Base-by-base conservation (phyloP, 192 early-diverging fungal genomes). In the Mortierella claussenii region DNA sequence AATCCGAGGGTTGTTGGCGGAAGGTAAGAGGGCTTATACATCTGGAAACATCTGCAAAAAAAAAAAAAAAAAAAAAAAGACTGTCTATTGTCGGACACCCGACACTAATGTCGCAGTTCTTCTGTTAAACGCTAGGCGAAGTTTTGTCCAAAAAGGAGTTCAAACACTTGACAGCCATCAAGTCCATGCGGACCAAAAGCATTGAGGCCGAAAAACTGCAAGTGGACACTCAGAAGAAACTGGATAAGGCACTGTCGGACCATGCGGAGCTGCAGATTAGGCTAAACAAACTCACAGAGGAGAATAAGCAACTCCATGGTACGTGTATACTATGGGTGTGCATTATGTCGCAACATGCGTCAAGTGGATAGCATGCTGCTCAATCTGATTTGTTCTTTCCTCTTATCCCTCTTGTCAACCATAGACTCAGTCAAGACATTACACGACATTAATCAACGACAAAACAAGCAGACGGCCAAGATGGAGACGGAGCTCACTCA, bases 121-220 rank as follows among this genome's bases (percentile, higher is more conserved):
- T 4, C 13, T 45, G 17, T 4, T n/a, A 4, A 20, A 20, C 54
- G 28, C 68, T 83, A 86, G 92, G 94, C 17, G 92, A 94, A 62
- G 79, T 87, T 46, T 84, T 93, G 54, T 93, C 93, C 8, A 90
- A 93, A 56, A 87, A 86, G 42, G 93, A 94, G 65, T 81, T 94
- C 42, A 87, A 86, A 26, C 82, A 89, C 17, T 73, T 89, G 9
- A 92, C 83, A 51, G 84, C 85, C 0, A 89, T 92, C 71, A 96
- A 96, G 65, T 86, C 88, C 49, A 73, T 96, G 30, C 82, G 92
- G 7, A 71, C 83, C 1, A 91, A 94, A 63, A 85, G 83, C 67
- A 80, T 78, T 24, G 89, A 88, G 20, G 42, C 65, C 3, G 94
- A 94, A 12, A 89, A 89, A 37, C 28, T 57, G 0, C 57, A 82